A percentile compares a stretch with the other conserved stretches of the same genome.
These are phyloP conservation scores for Coniochaeta sp. DNA, from an alignment of 2,329 filamentous ascomycete genomes.

Conservation along the genomic window DNA sequence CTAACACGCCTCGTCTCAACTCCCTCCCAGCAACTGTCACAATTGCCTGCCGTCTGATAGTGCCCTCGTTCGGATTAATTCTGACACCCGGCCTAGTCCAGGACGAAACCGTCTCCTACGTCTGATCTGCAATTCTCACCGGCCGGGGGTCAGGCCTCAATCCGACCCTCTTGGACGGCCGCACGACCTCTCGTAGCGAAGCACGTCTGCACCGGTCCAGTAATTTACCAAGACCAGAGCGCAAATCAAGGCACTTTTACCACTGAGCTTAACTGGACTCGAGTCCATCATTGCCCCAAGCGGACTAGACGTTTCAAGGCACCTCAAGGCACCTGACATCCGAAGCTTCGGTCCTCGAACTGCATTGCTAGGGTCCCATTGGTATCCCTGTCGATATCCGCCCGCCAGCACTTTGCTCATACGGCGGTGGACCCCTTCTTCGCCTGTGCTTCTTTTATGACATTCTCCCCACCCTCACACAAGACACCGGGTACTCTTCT, in stretches of 20 bases:
- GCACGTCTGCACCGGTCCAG: constrained; percentile 4
- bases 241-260: background rate
- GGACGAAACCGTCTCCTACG: constrained; percentile 38
- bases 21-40: constrained; percentile 18
- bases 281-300: constrained; percentile 17
- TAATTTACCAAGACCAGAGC: constrained; percentile 1
- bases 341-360: constrained; percentile 19
- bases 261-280: constrained; percentile 4
- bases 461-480: constrained; percentile 22
- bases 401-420: constrained; percentile 14
- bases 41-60: constrained; percentile 21
- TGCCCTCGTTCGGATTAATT: constrained; percentile 15
- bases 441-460: constrained; percentile 27
- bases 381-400: constrained; percentile 8
- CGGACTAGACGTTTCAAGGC: constrained; percentile 29
- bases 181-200: constrained; percentile 1
- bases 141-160: background rate
- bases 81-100: constrained; percentile 29
- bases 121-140: constrained; percentile 20
- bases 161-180: background rate
- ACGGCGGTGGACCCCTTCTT: constrained; percentile 4
- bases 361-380: constrained; percentile 10
- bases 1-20: constrained; percentile 39
- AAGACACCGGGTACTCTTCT: constrained; percentile 13
- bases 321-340: constrained; percentile 32